Percentiles rank a stretch among this genome's conserved stretches.
Conservation (phyloP, 495 filamentous ascomycete species). For the Terfezia claveryi region DNA sequence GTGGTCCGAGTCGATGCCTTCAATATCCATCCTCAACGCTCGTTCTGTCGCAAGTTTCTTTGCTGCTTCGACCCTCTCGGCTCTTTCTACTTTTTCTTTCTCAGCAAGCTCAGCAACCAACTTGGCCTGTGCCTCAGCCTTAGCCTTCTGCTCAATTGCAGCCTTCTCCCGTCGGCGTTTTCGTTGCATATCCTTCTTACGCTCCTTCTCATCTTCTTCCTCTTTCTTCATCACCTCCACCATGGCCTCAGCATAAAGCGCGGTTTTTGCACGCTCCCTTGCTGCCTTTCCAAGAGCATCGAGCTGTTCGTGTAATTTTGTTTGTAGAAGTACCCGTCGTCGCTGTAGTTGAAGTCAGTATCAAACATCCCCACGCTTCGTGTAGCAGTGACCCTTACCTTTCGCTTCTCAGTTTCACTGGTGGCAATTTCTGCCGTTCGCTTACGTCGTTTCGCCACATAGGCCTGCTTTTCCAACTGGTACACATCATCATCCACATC, state of each 20-base stretch:
- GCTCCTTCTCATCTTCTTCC: conserved; percentile 85
- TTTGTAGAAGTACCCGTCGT: conserved; percentile 28
- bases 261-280: conserved; percentile 31
- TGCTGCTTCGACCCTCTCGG: conserved; percentile 52
- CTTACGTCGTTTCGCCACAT: conserved; percentile 24
- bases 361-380: conserved; percentile 1
- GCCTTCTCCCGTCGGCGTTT: conserved; percentile 95
- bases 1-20: conserved; percentile 65
- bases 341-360: conserved; percentile 17
- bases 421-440: conserved; percentile 37
- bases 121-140: conserved; percentile 54
- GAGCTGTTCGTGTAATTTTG: conserved; percentile 30
- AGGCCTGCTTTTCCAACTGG: conserved; percentile 8
- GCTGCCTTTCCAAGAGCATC: conserved; percentile 31
- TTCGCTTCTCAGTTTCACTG: conserved; percentile 34
- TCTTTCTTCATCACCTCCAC: conserved; percentile 75
- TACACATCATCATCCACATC: conserved; percentile 19
- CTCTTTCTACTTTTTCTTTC: conserved; percentile 76
- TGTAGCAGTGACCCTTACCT: conserved; percentile 24
- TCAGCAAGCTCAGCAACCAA: conserved; percentile 58
- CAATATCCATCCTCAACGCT: conserved; percentile 41
- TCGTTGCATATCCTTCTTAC: conserved; percentile 98
- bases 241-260: conserved; percentile 45
- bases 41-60: conserved; percentile 38
- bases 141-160: conserved; percentile 64